Conservation (phyloP, 2,329 filamentous ascomycete species). For the Neoscytalidium dimidiatum region DNA sequence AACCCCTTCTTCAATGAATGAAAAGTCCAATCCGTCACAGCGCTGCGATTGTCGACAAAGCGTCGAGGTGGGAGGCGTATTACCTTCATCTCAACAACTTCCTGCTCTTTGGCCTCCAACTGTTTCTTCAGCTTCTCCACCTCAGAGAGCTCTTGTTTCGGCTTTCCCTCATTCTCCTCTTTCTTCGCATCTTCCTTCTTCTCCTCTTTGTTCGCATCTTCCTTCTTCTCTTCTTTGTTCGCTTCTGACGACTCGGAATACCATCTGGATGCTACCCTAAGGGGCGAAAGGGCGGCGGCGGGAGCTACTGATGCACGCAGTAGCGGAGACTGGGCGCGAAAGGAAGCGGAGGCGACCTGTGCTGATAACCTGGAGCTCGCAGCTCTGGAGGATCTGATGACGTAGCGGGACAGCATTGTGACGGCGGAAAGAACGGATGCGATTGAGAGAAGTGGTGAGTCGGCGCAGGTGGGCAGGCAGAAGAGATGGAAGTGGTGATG, state of each 20-base stretch:
- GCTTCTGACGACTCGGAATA: slow-evolving; percentile 48
- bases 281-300: slow-evolving; percentile 20
- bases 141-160: slow-evolving; percentile 49
- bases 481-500: not conserved
- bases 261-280: slow-evolving; percentile 40
- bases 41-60: not conserved
- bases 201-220: slow-evolving; percentile 39
- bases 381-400: slow-evolving; percentile 50
- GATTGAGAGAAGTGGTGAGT: not conserved
- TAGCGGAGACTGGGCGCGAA: slow-evolving; percentile 31
- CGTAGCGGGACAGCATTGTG: slow-evolving; percentile 53
- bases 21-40: not conserved
- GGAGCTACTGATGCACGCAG: slow-evolving; percentile 30
- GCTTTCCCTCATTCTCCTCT: slow-evolving; percentile 35
- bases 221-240: slow-evolving; percentile 43
- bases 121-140: slow-evolving; percentile 58
- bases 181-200: slow-evolving; percentile 42
- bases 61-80: not conserved
- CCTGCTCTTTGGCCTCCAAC: slow-evolving; percentile 70
- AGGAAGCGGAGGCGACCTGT: slow-evolving; percentile 42
- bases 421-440: not conserved
- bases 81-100: slow-evolving; percentile 85
- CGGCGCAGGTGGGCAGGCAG: not conserved
- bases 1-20: not conserved
- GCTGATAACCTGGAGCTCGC: slow-evolving; percentile 24